Evolutionary conservation across 179 eudicot genomes (phyloP).

Genomic region (Corrigiola litoralis): DNA sequence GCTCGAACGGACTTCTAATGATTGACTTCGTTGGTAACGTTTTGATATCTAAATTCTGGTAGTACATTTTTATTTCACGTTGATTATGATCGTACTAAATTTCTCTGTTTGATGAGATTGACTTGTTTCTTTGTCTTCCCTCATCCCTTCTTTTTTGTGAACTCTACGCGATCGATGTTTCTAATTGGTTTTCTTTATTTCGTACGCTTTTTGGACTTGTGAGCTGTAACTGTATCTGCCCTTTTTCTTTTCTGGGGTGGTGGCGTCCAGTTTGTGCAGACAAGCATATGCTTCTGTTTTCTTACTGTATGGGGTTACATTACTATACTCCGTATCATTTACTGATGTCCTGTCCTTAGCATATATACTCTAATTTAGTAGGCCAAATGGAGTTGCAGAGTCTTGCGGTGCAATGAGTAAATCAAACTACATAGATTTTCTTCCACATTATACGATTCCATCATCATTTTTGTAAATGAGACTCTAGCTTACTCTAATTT

Average conservation of each 20-base stretch:
- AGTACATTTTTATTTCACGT: neutral
- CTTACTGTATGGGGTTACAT: neutral
- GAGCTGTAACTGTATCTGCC: neutral
- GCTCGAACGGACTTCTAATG: conserved; percentile 23
- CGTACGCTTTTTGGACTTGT: neutral
- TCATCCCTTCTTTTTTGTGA: neutral
- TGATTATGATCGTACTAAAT: neutral
- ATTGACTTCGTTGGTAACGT: conserved; percentile 22
- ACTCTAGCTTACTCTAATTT: no score
- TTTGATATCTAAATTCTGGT: neutral
- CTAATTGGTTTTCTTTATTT: no score
- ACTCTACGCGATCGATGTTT: no score
- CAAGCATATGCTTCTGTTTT: neutral
- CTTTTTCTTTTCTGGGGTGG: neutral
- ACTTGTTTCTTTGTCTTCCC: neutral
- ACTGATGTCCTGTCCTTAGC: neutral
- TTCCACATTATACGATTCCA: no score
- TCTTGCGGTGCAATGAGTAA: no score
- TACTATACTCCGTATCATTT: no score
- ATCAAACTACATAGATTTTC: no score
- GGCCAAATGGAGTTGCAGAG: no score
- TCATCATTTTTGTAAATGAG: no score
- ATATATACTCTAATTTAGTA: neutral
- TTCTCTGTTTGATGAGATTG: no score
- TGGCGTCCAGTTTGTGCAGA: neutral